Percentiles rank a stretch among this genome's conserved stretches.
These are phyloP conservation scores for Pulveroboletus sp. DNA, from an alignment of 1,284 basidiomycete genomes.

Conservation along the genomic window DNA sequence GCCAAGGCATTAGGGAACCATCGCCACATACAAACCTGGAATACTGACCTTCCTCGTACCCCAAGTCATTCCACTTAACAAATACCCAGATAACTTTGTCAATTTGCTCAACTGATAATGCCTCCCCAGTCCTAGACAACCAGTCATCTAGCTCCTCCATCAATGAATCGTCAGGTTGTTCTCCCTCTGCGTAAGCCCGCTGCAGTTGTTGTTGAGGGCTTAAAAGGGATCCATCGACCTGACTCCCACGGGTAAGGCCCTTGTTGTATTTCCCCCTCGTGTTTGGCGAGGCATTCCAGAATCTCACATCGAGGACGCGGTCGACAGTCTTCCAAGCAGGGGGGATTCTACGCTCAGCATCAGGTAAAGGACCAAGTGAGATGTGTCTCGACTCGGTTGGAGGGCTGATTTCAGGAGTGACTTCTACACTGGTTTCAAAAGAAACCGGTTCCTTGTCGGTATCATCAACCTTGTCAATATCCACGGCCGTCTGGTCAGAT, in stretches of 20 bases:
- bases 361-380: slow-evolving; percentile 41
- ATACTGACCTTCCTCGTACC: slow-evolving; percentile 80
- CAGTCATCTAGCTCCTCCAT: slow-evolving; percentile 62
- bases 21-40: neutral
- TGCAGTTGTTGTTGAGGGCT: slow-evolving; percentile 39
- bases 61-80: slow-evolving; percentile 89
- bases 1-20: slow-evolving; percentile 10
- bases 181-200: slow-evolving; percentile 54
- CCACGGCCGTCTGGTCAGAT: slow-evolving; percentile 36
- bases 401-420: slow-evolving; percentile 43
- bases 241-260: slow-evolving; percentile 33
- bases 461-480: slow-evolving; percentile 35
- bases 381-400: slow-evolving; percentile 20
- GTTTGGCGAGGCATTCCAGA: slow-evolving; percentile 46
- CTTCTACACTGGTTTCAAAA: slow-evolving; percentile 40
- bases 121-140: slow-evolving; percentile 48
- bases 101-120: slow-evolving; percentile 54
- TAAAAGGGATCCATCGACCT: slow-evolving; percentile 30
- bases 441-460: slow-evolving; percentile 33
- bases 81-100: slow-evolving; percentile 74
- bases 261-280: slow-evolving; percentile 27
- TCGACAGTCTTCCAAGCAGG: slow-evolving; percentile 77
- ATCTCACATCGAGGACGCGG: slow-evolving; percentile 73
- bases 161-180: slow-evolving; percentile 51
- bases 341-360: slow-evolving; percentile 75